Percentiles rank a stretch among this genome's conserved stretches.
phyloP scores from a whole-genome alignment of 1,284 basidiomycete genomes.

The Kwoniella shivajii region DNA sequence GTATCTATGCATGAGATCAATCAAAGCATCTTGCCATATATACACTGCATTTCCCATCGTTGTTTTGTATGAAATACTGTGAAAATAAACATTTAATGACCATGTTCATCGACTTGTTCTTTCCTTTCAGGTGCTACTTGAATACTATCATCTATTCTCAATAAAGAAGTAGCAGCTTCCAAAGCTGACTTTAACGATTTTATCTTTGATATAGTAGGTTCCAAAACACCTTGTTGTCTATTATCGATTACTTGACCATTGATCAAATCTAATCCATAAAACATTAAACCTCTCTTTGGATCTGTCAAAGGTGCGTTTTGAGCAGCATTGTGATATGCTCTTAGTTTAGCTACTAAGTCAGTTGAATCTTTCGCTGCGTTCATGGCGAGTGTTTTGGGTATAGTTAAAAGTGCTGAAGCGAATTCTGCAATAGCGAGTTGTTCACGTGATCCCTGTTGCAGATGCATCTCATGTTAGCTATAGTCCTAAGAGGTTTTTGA shows the following conservation, averaged over 20 bases:
- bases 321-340: constrained; percentile 95
- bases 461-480: background rate
- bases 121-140: constrained; percentile 65
- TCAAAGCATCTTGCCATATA: too few species aligned
- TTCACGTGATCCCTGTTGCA: constrained; percentile 83
- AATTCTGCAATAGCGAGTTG: constrained; percentile 99
- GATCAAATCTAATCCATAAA: constrained; percentile 92
- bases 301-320: constrained; percentile 88
- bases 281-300: constrained; percentile 91
- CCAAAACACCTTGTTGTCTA: constrained; percentile 86
- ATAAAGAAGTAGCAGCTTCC: constrained; percentile 91
- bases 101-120: constrained; percentile 67
- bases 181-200: constrained; percentile 94
- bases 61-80: too few species aligned
- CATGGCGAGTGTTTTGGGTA: constrained; percentile 95
- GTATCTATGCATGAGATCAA: too few species aligned
- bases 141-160: constrained; percentile 86
- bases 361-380: constrained; percentile 99
- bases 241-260: constrained; percentile 96
- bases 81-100: constrained; percentile 59
- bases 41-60: too few species aligned
- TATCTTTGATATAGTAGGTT: constrained; percentile 96
- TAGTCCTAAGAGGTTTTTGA: background rate
- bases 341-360: constrained; percentile 93
- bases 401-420: constrained; percentile 86